Base-by-base conservation (phyloP, 306 rosid species). In the Inga oerstediana region DNA sequence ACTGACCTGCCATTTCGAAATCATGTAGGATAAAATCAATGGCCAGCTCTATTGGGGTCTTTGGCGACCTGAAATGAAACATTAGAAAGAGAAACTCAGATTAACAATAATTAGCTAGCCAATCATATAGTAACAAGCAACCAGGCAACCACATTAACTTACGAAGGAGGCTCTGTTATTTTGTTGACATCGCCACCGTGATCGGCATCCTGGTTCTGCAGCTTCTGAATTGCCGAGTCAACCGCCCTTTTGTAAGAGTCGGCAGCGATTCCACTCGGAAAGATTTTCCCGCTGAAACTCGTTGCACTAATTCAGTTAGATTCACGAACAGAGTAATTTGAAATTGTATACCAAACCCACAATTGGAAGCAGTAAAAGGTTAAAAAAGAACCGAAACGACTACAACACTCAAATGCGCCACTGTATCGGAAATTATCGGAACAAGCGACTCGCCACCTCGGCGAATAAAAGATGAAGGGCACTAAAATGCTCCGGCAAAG, bases 1-100 rank as follows among this genome's bases (percentile, higher is more conserved):
- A 84, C 73, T 27, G 19, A 93, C 99, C 99, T 83, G 99, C 94
- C 99, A 95, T 95, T 91, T 95, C 99, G 70, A 95, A 95, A 90
- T 95, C 99, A 79, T 95, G 99, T 8, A 95, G 89, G 45, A 90
- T 88, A 80, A 95, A 95, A 84, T 95, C 98, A 86, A 95, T 90
- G 75, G 99, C 99, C 51, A 90, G 89, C 45, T 95, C 99, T 45
- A 93, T 87, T 2, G 98, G 97, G 66, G 97, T 90, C 86, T 87
- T 87, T 48, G 91, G 94, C 66, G 84, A 85, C 77, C 97, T 93
- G 66, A 64, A 79, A 67, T 75, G 48, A 61, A 80, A 78, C 17
- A 77, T 19, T 11, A 14, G 78, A 85, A 39, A 7, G 24, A 10
- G 19, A 80, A 59, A 80, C 10, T 75, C 32, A 75, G 44, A 56